phyloP scores from a whole-genome alignment of 1,139 yeast species.

The Hansenula sp. region DNA sequence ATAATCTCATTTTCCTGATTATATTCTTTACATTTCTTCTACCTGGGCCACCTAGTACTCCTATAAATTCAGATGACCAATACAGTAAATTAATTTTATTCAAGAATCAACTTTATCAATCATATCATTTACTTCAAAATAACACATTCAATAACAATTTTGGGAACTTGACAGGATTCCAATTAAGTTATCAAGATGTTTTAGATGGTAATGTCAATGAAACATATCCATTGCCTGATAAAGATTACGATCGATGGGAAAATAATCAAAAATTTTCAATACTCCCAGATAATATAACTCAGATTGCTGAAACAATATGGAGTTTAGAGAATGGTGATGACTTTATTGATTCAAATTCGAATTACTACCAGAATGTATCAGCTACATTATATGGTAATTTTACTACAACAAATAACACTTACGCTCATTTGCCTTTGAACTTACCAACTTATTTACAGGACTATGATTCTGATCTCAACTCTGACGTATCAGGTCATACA shows the following conservation, averaged over 20 bases:
- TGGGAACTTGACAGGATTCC: conserved; percentile 72
- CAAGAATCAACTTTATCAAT: conserved; percentile 29
- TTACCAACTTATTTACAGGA: conserved; percentile 43
- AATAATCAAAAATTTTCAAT: conserved; percentile 52
- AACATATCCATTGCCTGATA: conserved; percentile 55
- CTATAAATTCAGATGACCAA: conserved; percentile 28
- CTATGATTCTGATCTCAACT: conserved; percentile 21
- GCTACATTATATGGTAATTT: conserved; percentile 47
- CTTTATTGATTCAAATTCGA: conserved; percentile 7
- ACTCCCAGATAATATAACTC: conserved; percentile 55
- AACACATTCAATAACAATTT: conserved; percentile 51
- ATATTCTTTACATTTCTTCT: conserved; percentile 27
- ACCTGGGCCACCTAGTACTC: conserved; percentile 31
- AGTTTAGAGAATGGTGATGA: conserved; percentile 27
- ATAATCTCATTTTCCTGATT: conserved; percentile 19
- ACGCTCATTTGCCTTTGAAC: conserved; percentile 27
- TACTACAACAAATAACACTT: conserved; percentile 15
- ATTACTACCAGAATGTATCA: conserved; percentile 47
- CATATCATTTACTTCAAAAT: conserved; percentile 31
- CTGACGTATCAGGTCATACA: conserved; percentile 1
- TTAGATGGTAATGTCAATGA: conserved; percentile 36
- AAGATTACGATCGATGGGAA: conserved; percentile 43
- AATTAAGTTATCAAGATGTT: conserved; percentile 56
- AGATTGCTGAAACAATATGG: conserved; percentile 47
- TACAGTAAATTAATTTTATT: conserved; percentile 22